These are phyloP conservation scores for Fraxinus platypoda DNA, from an alignment of 305 asterid genomes.

Conservation along the genomic window DNA sequence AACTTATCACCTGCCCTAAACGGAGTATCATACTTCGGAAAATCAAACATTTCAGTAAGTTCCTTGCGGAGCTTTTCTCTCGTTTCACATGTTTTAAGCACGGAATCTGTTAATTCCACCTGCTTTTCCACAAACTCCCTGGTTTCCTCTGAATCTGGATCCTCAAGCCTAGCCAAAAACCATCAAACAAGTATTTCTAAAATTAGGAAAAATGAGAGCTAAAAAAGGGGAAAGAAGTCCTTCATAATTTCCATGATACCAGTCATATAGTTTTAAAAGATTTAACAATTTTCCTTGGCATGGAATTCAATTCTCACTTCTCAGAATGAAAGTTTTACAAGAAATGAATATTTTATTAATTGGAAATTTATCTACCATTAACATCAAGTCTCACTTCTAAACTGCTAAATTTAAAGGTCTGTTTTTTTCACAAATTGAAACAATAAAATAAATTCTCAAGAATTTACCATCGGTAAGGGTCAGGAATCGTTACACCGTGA, in stretches of 20 bases:
- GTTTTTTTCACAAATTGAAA: neutral
- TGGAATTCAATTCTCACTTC: neutral
- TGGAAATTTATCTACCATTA: neutral
- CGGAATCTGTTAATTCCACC: conserved; percentile 62
- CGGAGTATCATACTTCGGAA: conserved; percentile 77
- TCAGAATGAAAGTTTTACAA: neutral
- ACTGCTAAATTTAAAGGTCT: neutral
- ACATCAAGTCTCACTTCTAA: neutral
- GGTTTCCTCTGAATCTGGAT: conserved; percentile 87
- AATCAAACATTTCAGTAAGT: conserved; percentile 68
- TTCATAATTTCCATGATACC: neutral
- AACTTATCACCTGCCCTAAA: conserved; percentile 78
- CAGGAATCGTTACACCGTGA: conserved; percentile 68
- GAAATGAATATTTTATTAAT: neutral
- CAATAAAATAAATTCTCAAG: neutral
- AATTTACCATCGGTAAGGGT: conserved; percentile 85
- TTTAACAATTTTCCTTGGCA: neutral
- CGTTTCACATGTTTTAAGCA: conserved; percentile 64
- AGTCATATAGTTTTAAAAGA: neutral
- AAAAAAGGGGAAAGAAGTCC: neutral
- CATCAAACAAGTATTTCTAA: conserved; percentile 6
- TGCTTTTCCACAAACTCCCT: conserved; percentile 74
- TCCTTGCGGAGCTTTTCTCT: conserved; percentile 68
- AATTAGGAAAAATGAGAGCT: neutral
- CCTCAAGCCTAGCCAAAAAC: conserved; percentile 74